A percentile compares a stretch with the other conserved stretches of the same genome.
Conservation (phyloP, 176 grass and related monocot genomes). For the Carex myosuroides region DNA sequence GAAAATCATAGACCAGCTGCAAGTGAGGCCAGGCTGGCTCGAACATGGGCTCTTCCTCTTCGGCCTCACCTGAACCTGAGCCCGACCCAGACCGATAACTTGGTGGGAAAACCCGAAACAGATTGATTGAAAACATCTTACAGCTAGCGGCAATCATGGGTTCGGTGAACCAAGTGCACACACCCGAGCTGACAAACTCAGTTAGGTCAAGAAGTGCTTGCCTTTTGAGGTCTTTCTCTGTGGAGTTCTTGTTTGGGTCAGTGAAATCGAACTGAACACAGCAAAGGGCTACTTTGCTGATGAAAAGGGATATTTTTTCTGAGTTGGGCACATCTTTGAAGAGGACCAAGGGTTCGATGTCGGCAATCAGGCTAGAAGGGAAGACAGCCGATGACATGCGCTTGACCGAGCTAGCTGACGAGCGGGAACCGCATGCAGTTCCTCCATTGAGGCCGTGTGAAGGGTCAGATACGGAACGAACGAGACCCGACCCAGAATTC, state of each 20-base stretch:
- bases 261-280: slow-evolving; percentile 95
- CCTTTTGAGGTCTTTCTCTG: slow-evolving; percentile 92
- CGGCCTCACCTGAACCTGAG: slow-evolving; percentile 59
- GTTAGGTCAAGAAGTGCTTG: slow-evolving; percentile 82
- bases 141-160: slow-evolving; percentile 52
- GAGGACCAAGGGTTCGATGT: slow-evolving; percentile 70
- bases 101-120: slow-evolving; percentile 79
- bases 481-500: slow-evolving; percentile 31
- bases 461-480: slow-evolving; percentile 30
- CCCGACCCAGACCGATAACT: slow-evolving; percentile 44
- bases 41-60: slow-evolving; percentile 92
- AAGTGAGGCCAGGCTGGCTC: slow-evolving; percentile 89
- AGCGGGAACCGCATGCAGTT: slow-evolving; percentile 31
- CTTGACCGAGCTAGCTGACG: slow-evolving; percentile 49
- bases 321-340: slow-evolving; percentile 87
- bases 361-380: slow-evolving; percentile 80
- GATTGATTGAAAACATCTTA: slow-evolving; percentile 81
- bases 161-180: slow-evolving; percentile 50
- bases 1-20: slow-evolving; percentile 93
- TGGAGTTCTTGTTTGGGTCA: slow-evolving; percentile 61
- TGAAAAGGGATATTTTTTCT: slow-evolving; percentile 72
- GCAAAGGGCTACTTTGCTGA: slow-evolving; percentile 82
- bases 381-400: slow-evolving; percentile 93
- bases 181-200: slow-evolving; percentile 55
- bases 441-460: slow-evolving; percentile 51